Evolutionary conservation across 352 stramenopile genomes (phyloP).

Genomic region (Lagenidium sp.): DNA sequence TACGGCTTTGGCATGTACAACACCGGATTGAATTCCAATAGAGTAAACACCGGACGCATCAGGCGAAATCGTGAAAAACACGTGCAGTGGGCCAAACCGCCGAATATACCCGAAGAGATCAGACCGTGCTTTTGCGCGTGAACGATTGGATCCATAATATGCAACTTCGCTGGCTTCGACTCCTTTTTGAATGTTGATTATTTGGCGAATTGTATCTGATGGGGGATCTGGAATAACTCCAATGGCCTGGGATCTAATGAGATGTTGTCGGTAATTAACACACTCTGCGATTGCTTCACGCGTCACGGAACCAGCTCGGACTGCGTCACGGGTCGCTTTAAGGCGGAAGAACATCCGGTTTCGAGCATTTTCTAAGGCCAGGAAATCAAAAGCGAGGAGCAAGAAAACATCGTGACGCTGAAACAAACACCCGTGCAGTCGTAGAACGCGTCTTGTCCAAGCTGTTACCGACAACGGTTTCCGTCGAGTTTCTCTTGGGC

Average conservation of each 20-base stretch:
- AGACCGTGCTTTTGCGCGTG: slow-evolving; percentile 4
- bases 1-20: not conserved
- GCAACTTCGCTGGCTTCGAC: slow-evolving; percentile 5
- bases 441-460: slow-evolving; percentile 9
- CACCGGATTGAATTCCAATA: slow-evolving; percentile 9
- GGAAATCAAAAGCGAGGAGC: slow-evolving; percentile 14
- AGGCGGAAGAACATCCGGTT: slow-evolving; percentile 12
- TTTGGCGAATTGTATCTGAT: not conserved
- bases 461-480: slow-evolving; percentile 5
- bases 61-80: slow-evolving; percentile 18
- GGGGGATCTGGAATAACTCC: slow-evolving; percentile 1
- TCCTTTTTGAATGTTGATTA: slow-evolving; percentile 15
- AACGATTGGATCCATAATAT: slow-evolving; percentile 14
- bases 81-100: slow-evolving; percentile 13
- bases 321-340: slow-evolving; percentile 5
- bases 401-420: slow-evolving; percentile 18
- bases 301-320: slow-evolving; percentile 1
- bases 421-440: slow-evolving; percentile 11
- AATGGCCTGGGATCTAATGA: not conserved
- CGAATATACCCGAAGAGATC: slow-evolving; percentile 19
- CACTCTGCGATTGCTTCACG: slow-evolving; percentile 3
- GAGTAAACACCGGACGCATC: slow-evolving; percentile 11
- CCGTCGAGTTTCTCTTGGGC: slow-evolving; percentile 7
- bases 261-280: slow-evolving; percentile 9
- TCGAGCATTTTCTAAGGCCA: slow-evolving; percentile 5